A percentile compares a stretch with the other conserved stretches of the same genome.
phyloP scores from a whole-genome alignment of 352 stramenopile genomes.

The Pythium sp. region DNA sequence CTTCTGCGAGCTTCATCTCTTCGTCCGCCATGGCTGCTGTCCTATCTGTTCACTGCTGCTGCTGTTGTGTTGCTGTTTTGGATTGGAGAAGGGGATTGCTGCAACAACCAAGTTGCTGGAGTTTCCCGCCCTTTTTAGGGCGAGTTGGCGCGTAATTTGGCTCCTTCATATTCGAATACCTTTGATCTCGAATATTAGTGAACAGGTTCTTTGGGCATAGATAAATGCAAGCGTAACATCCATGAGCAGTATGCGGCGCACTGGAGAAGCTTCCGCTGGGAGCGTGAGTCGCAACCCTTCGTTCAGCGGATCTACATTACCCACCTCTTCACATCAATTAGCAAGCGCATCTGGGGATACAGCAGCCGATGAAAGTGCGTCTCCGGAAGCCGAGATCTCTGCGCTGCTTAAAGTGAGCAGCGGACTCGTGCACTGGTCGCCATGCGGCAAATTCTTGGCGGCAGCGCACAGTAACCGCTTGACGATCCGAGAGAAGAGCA shows the following conservation, averaged over 20 bases:
- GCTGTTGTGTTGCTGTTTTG: conserved; percentile 1
- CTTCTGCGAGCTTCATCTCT: conserved; percentile 56
- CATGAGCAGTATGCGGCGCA: not conserved
- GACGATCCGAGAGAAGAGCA: conserved; percentile 45
- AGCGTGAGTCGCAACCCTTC: not conserved
- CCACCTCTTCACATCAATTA: not conserved
- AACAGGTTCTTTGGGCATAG: not conserved
- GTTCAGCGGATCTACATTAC: not conserved
- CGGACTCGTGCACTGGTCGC: conserved; percentile 70
- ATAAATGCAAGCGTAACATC: not conserved
- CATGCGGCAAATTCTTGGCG: conserved; percentile 54
- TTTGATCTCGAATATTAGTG: not conserved
- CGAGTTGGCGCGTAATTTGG: too few species aligned
- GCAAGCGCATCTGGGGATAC: not conserved
- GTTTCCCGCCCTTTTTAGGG: conserved; percentile 1
- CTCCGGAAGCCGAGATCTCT: conserved; percentile 44
- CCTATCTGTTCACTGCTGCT: not conserved
- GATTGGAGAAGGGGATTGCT: not conserved
- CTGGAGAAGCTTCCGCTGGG: not conserved
- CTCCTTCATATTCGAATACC: not conserved
- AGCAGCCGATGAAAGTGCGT: not conserved
- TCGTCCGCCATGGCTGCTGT: conserved; percentile 6
- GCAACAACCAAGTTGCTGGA: not conserved
- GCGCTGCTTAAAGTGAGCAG: conserved; percentile 41
- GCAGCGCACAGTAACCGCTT: conserved; percentile 50